A percentile compares a stretch with the other conserved stretches of the same genome.
phyloP scores from a whole-genome alignment of 2,329 filamentous ascomycete genomes.

The Colletotrichum tofieldiae region DNA sequence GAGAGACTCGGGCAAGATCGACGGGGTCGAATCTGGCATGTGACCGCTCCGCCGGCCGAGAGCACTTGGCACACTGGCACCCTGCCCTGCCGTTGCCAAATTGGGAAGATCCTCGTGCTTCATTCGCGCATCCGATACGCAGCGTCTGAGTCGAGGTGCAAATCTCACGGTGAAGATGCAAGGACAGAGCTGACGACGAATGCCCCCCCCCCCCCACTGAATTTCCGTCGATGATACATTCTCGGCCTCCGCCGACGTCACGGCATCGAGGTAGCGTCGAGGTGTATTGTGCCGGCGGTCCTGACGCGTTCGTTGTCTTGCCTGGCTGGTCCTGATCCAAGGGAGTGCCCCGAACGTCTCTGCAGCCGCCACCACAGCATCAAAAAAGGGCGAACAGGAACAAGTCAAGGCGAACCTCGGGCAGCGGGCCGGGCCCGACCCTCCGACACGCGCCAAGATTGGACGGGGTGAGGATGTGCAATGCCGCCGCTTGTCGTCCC shows the following conservation, averaged over 20 bases:
- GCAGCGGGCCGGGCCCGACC: conserved; percentile 29
- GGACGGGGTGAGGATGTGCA: conserved; percentile 22
- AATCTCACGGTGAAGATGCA: not conserved
- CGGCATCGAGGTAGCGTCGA: conserved; percentile 5
- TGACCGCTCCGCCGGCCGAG: conserved; percentile 15
- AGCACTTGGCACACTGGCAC: conserved; percentile 5
- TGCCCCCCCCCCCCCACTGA: not conserved
- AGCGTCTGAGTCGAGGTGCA: conserved; percentile 11
- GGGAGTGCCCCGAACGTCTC: not conserved
- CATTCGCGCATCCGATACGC: not conserved
- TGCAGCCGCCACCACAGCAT: conserved; percentile 1
- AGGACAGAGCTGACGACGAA: not conserved
- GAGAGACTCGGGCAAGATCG: conserved; percentile 1
- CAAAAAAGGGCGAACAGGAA: not conserved
- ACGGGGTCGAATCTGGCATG: conserved; percentile 24
- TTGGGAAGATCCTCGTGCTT: conserved; percentile 1
- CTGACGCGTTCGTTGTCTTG: not conserved
- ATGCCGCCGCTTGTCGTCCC: conserved; percentile 31
- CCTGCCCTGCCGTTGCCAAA: conserved; percentile 3
- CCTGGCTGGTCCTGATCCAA: not conserved
- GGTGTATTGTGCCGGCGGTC: not conserved
- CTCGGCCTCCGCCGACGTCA: conserved; percentile 28
- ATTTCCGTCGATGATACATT: conserved; percentile 30
- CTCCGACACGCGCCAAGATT: conserved; percentile 40
- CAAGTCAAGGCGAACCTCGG: not conserved